Evolutionary conservation across 108 stramenopile species (phyloP), one percentile per base, ranked within the genome.

Genomic region (Aureococcus anophagefferens): DNA sequence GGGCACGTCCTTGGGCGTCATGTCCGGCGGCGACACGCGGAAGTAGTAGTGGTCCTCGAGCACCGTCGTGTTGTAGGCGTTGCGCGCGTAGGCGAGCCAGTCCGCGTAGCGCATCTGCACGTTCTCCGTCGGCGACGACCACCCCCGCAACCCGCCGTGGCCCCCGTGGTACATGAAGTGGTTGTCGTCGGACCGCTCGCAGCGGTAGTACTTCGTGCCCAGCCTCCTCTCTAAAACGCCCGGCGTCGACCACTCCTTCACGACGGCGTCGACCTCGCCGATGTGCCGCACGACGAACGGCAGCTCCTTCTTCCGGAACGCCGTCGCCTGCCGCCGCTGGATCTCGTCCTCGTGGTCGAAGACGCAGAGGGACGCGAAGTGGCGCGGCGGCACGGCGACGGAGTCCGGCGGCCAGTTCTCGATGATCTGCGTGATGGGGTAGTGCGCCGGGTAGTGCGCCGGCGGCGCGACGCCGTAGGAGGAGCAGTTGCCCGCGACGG

Each of bases 291-390:
- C 51, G 25, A 59, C 3, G 81, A 97, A 99, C 29, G 98, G 96
- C 35, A 95, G 77, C 81, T 99, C 96, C 25, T 80, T 81, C 16
- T 86, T 71, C n/a, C 96, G 85, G 79, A 96, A 98, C 29, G 74
- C 77, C 35, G 82, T 73, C 13, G 91, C 92, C 82, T 95, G 93
- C 66, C 74, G 72, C 30, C 87, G 75, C 66, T 96, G 91, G 14
- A 81, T 89, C 34, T 81, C 59, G 76, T 59, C 25, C 7, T 28
- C 21, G 25, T 59, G 13, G 51, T 59, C 51, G 51, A 59, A 59
- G 51, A 3, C 7, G 25, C 51, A 59, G 21, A 59, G 25, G 51
- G 7, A 9, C 51, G 25, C 1, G 25, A 25, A 59, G 51, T 25
- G 14, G 1, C 51, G 17, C 17, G 51, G 51, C 1, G 51, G 51